Base-by-base conservation (phyloP, 2,329 filamentous ascomycete species). In the Calonectria hawksworthii region DNA sequence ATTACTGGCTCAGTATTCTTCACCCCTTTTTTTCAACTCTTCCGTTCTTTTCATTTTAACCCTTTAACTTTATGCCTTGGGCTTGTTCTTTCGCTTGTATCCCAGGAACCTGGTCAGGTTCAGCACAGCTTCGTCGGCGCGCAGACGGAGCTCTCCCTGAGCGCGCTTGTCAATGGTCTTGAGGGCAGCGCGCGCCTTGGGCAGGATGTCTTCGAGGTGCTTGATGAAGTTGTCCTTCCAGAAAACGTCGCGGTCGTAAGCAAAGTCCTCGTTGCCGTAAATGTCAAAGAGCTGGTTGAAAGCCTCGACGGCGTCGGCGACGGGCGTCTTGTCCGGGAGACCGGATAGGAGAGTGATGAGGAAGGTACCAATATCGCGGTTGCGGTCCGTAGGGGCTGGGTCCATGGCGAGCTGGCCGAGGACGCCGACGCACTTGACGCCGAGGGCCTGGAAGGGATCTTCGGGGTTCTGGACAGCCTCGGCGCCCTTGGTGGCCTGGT, bases 201-300 rank as follows among this genome's bases (percentile, higher is more conserved):
- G 89, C 28, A 89, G 78, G 9, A 85, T 84, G 21, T 88, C 89
- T 77, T 92, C 90, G 2, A 94, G 84, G 75, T 92, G 90, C 77
- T 88, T 87, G 70, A 92, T 82, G 80, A 94, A 92, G 76, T 87
- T 87, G 75, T 92, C 88, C 78, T 88, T 88, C 90, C 92, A 93
- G 83, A 94, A 94, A 3, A 94, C 92, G 32, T 89, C 87, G 72
- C 85, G 86, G 81, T 94, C 93, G 80, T 89, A 92, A 14, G 87
- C 85, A 69, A 86, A 87, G 16, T 86, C 87, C 82, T 92, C 91
- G 80, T 94, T 91, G 32, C 88, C 90, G 83, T 94, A 94, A 10
- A 94, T 88, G 78, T 94, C 93, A 77, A 93, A 93, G 23, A 94
- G 76, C 82, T 93, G 91, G 83, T 94, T 91, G 54, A 94, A 84